A percentile compares a stretch with the other conserved stretches of the same genome.
phyloP scores from a whole-genome alignment of 768 basidiomycete genomes.

The Suillus fuscotomentosus region DNA sequence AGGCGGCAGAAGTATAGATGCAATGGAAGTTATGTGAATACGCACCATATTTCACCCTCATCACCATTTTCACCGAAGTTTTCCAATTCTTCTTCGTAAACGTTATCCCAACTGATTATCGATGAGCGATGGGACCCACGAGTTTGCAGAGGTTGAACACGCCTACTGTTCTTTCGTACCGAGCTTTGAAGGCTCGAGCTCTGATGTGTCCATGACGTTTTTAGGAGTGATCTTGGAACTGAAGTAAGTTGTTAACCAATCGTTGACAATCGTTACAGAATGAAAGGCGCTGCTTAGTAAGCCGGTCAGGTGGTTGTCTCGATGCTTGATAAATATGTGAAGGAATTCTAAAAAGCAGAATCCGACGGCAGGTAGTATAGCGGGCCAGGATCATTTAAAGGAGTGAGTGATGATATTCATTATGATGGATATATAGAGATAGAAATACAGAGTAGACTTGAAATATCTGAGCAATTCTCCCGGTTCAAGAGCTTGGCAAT shows the following conservation, averaged over 20 bases:
- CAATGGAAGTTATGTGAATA: not conserved
- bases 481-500: slow-evolving; percentile 4
- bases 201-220: slow-evolving; percentile 33
- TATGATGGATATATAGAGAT: slow-evolving; percentile 13
- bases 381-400: not conserved
- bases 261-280: not conserved
- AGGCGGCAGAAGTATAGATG: not conserved
- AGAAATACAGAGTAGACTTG: slow-evolving; percentile 21
- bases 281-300: not conserved
- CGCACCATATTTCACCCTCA: slow-evolving; percentile 84
- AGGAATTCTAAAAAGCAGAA: not conserved
- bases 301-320: not conserved
- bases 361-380: not conserved
- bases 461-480: slow-evolving; percentile 7
- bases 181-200: slow-evolving; percentile 68
- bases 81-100: slow-evolving; percentile 67
- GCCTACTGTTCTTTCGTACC: slow-evolving; percentile 80
- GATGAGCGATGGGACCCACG: slow-evolving; percentile 1
- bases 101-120: slow-evolving; percentile 66
- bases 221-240: not conserved
- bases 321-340: not conserved
- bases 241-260: not conserved
- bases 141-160: not conserved
- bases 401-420: slow-evolving; percentile 15
- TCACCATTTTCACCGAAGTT: slow-evolving; percentile 80